Evolutionary conservation across 257 asterid species (phyloP).

Genomic region (Capsicum chinense): DNA sequence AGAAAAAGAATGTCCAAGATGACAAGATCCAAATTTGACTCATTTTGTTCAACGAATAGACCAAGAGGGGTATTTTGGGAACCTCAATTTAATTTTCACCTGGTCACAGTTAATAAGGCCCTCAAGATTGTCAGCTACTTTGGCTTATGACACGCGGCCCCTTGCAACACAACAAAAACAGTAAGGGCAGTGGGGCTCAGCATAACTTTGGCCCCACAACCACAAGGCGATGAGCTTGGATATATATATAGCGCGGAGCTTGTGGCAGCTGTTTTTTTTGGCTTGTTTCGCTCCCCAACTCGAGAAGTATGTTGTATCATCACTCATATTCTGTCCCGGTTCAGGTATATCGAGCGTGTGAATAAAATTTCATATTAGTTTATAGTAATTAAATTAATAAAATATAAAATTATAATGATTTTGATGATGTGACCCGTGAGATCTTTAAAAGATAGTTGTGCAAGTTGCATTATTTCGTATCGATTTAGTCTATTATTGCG

Average conservation of each 20-base stretch:
- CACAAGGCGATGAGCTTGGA: background rate
- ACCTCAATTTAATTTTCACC: background rate
- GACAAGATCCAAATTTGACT: background rate
- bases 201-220: background rate
- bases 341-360: background rate
- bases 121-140: background rate
- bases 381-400: too few relatives aligned
- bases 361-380: too few relatives aligned
- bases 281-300: background rate
- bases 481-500: too few relatives aligned
- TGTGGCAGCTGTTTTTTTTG: conserved; percentile 30
- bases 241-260: background rate
- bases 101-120: background rate
- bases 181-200: background rate
- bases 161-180: background rate
- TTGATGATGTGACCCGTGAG: too few relatives aligned
- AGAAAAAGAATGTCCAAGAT: background rate
- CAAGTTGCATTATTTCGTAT: too few relatives aligned
- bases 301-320: background rate
- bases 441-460: too few relatives aligned
- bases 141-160: conserved; percentile 21
- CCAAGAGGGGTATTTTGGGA: background rate
- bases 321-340: background rate
- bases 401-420: too few relatives aligned
- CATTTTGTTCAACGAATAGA: background rate